A percentile compares a stretch with the other conserved stretches of the same genome.
phyloP scores from a whole-genome alignment of 1,284 basidiomycete genomes.

The Irpex lacteus region DNA sequence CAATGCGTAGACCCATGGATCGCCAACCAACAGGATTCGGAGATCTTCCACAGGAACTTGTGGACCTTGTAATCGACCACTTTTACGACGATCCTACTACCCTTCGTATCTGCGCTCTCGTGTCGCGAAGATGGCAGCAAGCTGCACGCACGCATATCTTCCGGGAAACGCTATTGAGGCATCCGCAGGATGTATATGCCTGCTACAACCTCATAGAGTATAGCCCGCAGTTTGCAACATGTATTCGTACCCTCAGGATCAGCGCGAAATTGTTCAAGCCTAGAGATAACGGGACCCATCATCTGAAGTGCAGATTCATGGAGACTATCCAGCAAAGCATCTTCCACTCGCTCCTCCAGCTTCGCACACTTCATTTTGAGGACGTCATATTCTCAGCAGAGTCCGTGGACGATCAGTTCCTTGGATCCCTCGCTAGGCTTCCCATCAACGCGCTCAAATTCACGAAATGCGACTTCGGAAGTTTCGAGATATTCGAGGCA shows the following conservation, averaged over 20 bases:
- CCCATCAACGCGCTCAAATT: not conserved
- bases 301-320: not conserved
- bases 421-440: not conserved
- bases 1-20: no score
- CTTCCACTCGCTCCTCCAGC: not conserved
- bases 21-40: not conserved
- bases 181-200: not conserved
- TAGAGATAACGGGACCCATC: not conserved
- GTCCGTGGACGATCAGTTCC: not conserved
- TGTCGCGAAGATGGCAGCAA: constrained; percentile 1
- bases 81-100: constrained; percentile 5
- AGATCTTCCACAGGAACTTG: constrained; percentile 8
- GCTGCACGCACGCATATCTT: not conserved
- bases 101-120: constrained; percentile 5
- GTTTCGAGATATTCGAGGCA: not conserved
- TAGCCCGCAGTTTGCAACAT: not conserved
- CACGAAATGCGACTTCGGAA: not conserved
- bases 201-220: not conserved
- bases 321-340: not conserved
- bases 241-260: not conserved
- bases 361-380: not conserved
- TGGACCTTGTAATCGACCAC: constrained; percentile 10
- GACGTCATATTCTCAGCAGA: not conserved
- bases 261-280: not conserved
- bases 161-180: not conserved